Evolutionary conservation across 768 basidiomycete species (phyloP), one percentile per base, ranked within the genome.

Genomic region (Lyophyllum semitale): DNA sequence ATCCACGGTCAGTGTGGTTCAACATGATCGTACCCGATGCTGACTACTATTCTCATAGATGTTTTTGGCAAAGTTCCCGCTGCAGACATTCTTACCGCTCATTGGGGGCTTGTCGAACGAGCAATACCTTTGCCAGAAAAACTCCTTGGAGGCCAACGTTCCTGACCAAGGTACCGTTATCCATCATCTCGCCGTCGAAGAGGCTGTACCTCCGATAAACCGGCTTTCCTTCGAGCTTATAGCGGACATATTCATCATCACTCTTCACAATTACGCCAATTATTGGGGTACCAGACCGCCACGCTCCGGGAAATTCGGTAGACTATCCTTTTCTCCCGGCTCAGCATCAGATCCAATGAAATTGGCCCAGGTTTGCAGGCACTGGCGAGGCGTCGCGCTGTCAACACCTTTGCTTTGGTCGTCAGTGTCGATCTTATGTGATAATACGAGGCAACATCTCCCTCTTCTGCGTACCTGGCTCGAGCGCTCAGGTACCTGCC

Each of bases 381-480:
- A 46, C 9, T 59, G 59, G 59, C 35, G 51, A 41, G 29, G 13
- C 6, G 51, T 49, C 8, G 52, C 51, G 17, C 48, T 59, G 8
- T 43, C 47, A 13, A 51, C 37, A 2, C 51, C 59, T 25, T 41
- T 53, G 9, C 48, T 56, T 2, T 59, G 59, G 54, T 48, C 55
- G 20, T 53, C 37, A 0, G 50, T 59, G 42, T 7, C 48, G 9
- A 50, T 59, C 32, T 15, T 46, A 30, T 59, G 41, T 23, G 33
- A 40, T 18, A n/a, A 38, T 17, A 30, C 46, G 38, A 37, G 17
- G 12, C 47, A 46, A 22, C 35, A 27, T 20, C 18, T 48, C 1
- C 51, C 54, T 13, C 54, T 59, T 33, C 30, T 54, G 3, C 33
- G 33, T 20, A n/a, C 32, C 8, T 56, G 59, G 54, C 54, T 59